Percentiles rank a stretch among this genome's conserved stretches.
phyloP scores from a whole-genome alignment of 177 flowering plant genomes.

The Vitis hybrid region DNA sequence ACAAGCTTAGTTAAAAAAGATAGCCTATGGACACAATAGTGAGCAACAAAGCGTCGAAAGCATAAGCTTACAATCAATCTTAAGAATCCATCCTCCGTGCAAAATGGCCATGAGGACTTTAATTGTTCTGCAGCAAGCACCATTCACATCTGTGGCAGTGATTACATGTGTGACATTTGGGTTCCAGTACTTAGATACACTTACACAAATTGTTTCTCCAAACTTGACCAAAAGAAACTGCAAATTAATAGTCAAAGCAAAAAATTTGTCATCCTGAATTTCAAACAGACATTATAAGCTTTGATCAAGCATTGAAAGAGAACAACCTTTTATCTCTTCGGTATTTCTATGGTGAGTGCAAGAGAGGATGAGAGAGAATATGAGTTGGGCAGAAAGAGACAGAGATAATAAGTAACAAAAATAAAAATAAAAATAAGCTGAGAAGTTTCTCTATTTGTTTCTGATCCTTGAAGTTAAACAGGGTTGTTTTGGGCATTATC shows the following conservation, averaged over 20 bases:
- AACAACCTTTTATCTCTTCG: too few species aligned
- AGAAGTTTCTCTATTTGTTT: too few species aligned
- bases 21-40: neutral
- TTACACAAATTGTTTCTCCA: conserved; percentile 42
- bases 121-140: conserved; percentile 57
- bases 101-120: conserved; percentile 68
- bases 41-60: neutral
- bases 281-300: neutral
- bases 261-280: neutral
- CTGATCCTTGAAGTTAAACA: too few species aligned
- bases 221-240: conserved; percentile 57
- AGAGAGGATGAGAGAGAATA: too few species aligned
- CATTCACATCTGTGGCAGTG: conserved; percentile 56
- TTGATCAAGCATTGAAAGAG: too few species aligned
- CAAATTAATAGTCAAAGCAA: conserved; percentile 8
- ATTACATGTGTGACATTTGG: conserved; percentile 66
- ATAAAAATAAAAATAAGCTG: too few species aligned
- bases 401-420: too few species aligned
- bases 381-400: too few species aligned
- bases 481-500: too few species aligned
- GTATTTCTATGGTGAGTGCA: too few species aligned
- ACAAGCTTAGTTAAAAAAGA: neutral
- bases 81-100: conserved; percentile 54
- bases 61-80: conserved; percentile 44
- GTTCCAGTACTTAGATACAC: conserved; percentile 46